These are phyloP conservation scores for Eucalyptus paniculata DNA, from an alignment of 345 rosid genomes.

Conservation along the genomic window DNA sequence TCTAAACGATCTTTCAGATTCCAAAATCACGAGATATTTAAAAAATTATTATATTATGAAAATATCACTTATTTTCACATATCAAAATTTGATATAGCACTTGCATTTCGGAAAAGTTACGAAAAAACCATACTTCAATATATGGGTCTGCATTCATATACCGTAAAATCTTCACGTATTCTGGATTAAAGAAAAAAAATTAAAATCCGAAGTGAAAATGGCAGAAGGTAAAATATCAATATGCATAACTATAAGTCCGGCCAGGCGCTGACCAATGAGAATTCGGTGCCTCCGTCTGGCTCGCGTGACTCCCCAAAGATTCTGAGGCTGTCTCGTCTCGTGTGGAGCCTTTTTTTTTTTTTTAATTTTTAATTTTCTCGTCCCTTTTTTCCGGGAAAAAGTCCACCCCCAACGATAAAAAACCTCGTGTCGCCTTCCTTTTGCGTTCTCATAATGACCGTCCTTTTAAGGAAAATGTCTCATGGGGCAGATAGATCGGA, in stretches of 20 bases:
- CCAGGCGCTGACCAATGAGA: not conserved
- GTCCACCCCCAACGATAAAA: not conserved
- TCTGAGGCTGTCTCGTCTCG: not conserved
- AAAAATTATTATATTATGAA: rapidly evolving
- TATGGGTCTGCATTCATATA: not conserved
- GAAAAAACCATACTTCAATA: not conserved
- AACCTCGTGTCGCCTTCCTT: not conserved
- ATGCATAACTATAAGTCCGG: not conserved
- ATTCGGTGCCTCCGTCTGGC: not conserved
- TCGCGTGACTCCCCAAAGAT: not conserved
- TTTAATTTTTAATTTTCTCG: not conserved
- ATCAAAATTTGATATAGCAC: not conserved
- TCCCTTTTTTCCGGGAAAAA: not conserved
- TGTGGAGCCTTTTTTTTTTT: not conserved
- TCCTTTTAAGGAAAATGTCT: not conserved
- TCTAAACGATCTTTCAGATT: rapidly evolving
- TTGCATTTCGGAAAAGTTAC: not conserved
- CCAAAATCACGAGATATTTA: rapidly evolving
- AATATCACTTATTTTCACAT: not conserved
- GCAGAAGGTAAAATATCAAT: not conserved
- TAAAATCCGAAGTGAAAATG: not conserved
- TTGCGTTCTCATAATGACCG: not conserved
- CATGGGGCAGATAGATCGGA: not conserved
- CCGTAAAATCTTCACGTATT: not conserved
- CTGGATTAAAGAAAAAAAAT: not conserved